These are phyloP conservation scores for Magnolia kwangsiensis DNA, from an alignment of 164 flowering plant genomes.

Conservation along the genomic window DNA sequence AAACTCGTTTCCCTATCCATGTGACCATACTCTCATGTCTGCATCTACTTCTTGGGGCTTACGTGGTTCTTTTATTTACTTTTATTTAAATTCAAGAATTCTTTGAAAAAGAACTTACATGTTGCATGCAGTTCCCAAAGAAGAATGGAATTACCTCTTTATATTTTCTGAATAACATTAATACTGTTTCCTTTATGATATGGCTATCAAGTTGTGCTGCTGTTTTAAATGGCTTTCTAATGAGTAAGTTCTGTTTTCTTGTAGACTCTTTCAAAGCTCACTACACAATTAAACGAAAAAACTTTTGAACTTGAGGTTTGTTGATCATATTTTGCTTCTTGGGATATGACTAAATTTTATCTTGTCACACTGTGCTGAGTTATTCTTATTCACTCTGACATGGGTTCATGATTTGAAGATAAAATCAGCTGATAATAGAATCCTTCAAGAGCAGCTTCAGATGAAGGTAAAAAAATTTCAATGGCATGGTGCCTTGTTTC, in stretches of 20 bases:
- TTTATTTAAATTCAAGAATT: no score
- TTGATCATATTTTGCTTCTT: constrained; percentile 14
- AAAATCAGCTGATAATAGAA: constrained; percentile 79
- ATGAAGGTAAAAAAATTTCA: constrained; percentile 42
- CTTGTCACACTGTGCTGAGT: constrained; percentile 9
- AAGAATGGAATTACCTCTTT: no score
- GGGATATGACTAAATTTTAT: background rate
- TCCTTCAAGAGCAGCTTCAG: constrained; percentile 81
- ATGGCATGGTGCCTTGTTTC: background rate
- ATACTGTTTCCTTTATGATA: background rate
- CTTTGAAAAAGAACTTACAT: no score
- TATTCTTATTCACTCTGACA: constrained; percentile 11
- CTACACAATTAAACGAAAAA: constrained; percentile 68
- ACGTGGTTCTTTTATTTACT: no score
- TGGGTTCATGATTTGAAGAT: constrained; percentile 39
- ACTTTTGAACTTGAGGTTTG: constrained; percentile 86
- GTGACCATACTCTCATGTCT: background rate
- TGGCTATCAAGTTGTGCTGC: background rate
- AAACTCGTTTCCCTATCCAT: background rate
- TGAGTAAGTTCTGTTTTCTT: background rate
- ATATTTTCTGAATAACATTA: no score
- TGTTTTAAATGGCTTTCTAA: background rate
- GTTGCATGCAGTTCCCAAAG: no score
- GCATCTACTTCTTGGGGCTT: no score
- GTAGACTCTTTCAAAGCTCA: constrained; percentile 67